Percentiles rank a stretch among this genome's conserved stretches.
Conservation (phyloP, 768 basidiomycete species). For the Suillus bovinus region DNA sequence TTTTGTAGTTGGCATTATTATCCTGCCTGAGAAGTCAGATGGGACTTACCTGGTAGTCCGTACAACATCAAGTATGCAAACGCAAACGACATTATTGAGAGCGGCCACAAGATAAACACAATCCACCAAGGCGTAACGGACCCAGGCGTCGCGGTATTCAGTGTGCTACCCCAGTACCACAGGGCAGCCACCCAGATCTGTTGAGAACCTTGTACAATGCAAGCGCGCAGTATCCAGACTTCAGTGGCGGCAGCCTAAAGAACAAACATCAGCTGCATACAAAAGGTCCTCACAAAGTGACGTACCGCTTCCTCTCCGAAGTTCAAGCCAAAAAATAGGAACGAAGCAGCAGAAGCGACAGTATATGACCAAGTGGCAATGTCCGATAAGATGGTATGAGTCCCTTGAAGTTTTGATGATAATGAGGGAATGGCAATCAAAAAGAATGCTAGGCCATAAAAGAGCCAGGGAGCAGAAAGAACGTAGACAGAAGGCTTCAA, state of each 20-base stretch:
- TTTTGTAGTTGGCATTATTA: slow-evolving; percentile 13
- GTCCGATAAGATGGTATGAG: slow-evolving; percentile 70
- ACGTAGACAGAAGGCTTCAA: slow-evolving; percentile 87
- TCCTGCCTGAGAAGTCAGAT: neutral
- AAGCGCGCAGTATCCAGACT: slow-evolving; percentile 89
- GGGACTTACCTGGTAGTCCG: slow-evolving; percentile 74
- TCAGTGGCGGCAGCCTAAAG: slow-evolving; percentile 87
- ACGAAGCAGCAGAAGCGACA: slow-evolving; percentile 90
- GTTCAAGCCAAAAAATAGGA: slow-evolving; percentile 93
- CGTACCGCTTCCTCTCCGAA: slow-evolving; percentile 94
- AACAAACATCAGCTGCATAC: slow-evolving; percentile 14
- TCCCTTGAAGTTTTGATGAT: slow-evolving; percentile 51
- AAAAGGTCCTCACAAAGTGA: slow-evolving; percentile 9
- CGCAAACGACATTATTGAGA: slow-evolving; percentile 69
- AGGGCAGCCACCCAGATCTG: slow-evolving; percentile 95
- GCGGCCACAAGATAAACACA: slow-evolving; percentile 77
- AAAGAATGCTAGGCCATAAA: slow-evolving; percentile 91
- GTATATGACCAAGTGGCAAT: slow-evolving; percentile 91
- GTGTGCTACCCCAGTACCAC: slow-evolving; percentile 93
- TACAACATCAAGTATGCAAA: slow-evolving; percentile 85
- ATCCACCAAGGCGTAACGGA: slow-evolving; percentile 83
- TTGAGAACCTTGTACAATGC: slow-evolving; percentile 92
- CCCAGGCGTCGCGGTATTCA: slow-evolving; percentile 55
- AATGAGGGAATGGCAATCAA: slow-evolving; percentile 87
- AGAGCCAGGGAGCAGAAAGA: slow-evolving; percentile 84